These are phyloP conservation scores for Aspergillus carbonarius DNA, from an alignment of 2,329 filamentous ascomycete genomes.

Conservation along the genomic window DNA sequence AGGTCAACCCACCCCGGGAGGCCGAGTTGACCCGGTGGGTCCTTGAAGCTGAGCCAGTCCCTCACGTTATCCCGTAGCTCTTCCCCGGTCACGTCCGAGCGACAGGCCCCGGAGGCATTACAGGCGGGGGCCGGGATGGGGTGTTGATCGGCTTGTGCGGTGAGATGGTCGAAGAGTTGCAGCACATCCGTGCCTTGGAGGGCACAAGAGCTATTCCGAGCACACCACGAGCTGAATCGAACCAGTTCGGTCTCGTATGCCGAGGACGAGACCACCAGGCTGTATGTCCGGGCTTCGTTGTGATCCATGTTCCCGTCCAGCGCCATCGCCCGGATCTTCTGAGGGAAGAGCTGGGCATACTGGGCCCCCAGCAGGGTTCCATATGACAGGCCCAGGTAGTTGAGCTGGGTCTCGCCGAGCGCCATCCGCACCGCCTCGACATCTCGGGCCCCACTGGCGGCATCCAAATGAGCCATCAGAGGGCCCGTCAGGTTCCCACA, in stretches of 20 bases:
- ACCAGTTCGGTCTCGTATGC: constrained; percentile 39
- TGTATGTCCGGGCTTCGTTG: constrained; percentile 27
- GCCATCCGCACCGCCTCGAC: constrained; percentile 38
- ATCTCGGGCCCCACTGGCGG: constrained; percentile 36
- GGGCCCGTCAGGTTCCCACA: constrained; percentile 42
- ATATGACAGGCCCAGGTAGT: constrained; percentile 47
- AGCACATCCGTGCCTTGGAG: constrained; percentile 5
- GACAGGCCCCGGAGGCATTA: constrained; percentile 24
- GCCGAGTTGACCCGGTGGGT: neutral
- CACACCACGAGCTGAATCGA: constrained; percentile 18
- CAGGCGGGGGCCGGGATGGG: constrained; percentile 2
- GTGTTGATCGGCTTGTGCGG: neutral
- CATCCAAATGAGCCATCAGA: constrained; percentile 46
- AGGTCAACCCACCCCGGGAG: constrained; percentile 19
- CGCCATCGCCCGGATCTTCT: constrained; percentile 43
- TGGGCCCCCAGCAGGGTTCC: constrained; percentile 46
- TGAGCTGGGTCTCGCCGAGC: constrained; percentile 38
- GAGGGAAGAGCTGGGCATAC: constrained; percentile 48
- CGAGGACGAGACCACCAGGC: constrained; percentile 37
- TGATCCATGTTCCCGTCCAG: constrained; percentile 50
- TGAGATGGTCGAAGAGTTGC: constrained; percentile 4
- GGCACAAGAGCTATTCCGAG: neutral
- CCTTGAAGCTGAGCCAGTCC: constrained; percentile 26
- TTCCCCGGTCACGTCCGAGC: constrained; percentile 37
- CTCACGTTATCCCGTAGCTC: constrained; percentile 36